Evolutionary conservation across 2,329 filamentous ascomycete genomes (phyloP), one percentile per base, ranked within the genome.

Genomic region (Fusarium sp.): DNA sequence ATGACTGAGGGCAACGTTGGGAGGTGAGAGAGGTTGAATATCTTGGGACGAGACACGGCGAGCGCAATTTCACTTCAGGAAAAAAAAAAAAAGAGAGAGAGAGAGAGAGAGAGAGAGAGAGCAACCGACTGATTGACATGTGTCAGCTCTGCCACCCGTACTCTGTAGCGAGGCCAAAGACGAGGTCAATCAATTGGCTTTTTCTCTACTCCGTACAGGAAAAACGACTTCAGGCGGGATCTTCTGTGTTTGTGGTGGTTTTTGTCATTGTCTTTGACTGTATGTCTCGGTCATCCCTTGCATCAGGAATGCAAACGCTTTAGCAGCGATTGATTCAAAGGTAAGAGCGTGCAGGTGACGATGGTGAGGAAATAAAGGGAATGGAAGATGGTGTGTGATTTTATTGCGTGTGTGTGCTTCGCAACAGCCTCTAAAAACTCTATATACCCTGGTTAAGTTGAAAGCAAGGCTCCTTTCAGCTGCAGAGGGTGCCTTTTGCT

Each of bases 231-330:
- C 39, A 56, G 39, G 52, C 27, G 23, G 20, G 27, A 46, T 27
- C n/a, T 45, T 60, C 19, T 39, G 25, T 33, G 27, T 30, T 30
- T 40, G 44, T 37, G 35, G 8, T 43, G 9, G 19, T 62, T 9
- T 39, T 23, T 48, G 23, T 64, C 20, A 47, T 67, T 65, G 58
- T 60, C 52, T 63, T 53, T 50, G 40, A 50, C 13, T 50, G 35
- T 50, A 54, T 52, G 50, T 54, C 54, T 56, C 15, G 23, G 43
- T 43, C 55, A 44, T 46, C 51, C 61, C 61, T 54, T 66, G 51
- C 56, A 46, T 23, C 37, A 35, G 56, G 66, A 67, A 69, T 67
- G 56, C 56, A 59, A 58, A 58, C 58, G 51, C 51, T 68, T 52
- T 68, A 50, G 27, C 56, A 59, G 27, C 54, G 19, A 55, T 25